Base-by-base conservation (phyloP, 2,329 filamentous ascomycete species). In the Arthroderma sp. region DNA sequence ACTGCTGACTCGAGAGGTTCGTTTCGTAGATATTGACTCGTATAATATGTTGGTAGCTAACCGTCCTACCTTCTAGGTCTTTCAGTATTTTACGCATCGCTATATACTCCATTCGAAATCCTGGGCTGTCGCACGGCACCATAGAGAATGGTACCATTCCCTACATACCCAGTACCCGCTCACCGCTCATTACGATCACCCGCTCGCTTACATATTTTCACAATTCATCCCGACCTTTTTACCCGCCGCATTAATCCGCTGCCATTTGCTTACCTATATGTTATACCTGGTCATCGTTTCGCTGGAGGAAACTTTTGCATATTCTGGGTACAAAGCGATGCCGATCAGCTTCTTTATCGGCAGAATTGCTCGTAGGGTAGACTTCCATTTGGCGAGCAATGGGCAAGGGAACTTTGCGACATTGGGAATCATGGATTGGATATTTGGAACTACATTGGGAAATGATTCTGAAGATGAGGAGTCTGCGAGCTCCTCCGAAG, bases 81-180 rank as follows among this genome's bases (percentile, higher is more conserved):
- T 87, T 7, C 75, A 79, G 46, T 94, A 93, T 60, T 73, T 78
- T 54, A 71, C 86, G 52, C 86, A 94, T 64, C 79, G 83, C 42
- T 74, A 75, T 56, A 48, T 82, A 28, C 72, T 94, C 6, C 86
- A 94, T 63, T 71, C 42, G 68, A 77, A 58, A 48, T 56, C 40
- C 42, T 54, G 43, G 71, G 68, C 56, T 66, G 66, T 55, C 78
- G 85, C 63, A 62, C 68, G 51, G 31, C 51, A 64, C 56, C 77
- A 80, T 53, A 49, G 62, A 15, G 53, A 56, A 31, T 80, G 76
- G 76, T 75, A 78, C 46, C 76, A 80, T 54, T 65, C 64, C 37
- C 58, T 78, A 38, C 55, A 53, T 22, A 59, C 70, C 8, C 74
- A 75, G 0, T 78, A 72, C 55, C 73, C 75, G 10, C 62, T 80